Percentiles rank a stretch among this genome's conserved stretches.
Conservation (phyloP, 768 basidiomycete species). For the Trametes cinnabarina region DNA sequence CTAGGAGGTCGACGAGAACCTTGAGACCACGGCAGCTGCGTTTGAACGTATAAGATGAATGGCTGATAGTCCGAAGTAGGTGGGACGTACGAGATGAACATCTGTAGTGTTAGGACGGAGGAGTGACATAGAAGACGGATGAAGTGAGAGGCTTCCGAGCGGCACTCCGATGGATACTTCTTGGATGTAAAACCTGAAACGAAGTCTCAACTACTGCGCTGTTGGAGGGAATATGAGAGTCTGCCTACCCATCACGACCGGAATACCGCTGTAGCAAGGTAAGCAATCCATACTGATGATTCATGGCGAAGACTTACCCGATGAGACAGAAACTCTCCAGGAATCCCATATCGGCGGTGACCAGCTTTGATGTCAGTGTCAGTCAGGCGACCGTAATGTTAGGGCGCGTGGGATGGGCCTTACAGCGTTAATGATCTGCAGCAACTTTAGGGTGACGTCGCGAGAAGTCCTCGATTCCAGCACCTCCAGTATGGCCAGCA, state of each 20-base stretch:
- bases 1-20: constrained; percentile 91
- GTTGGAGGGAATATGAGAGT: background rate
- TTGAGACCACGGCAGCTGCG: constrained; percentile 89
- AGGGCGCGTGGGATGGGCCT: too few relatives aligned
- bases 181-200: constrained; percentile 87
- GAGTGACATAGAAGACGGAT: constrained; percentile 90
- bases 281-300: background rate
- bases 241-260: constrained; percentile 86
- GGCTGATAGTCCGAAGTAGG: background rate
- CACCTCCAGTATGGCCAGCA: constrained; percentile 92
- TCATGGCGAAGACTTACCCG: constrained; percentile 47
- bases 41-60: background rate
- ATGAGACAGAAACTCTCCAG: constrained; percentile 95
- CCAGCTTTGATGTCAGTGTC: too few relatives aligned
- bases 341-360: constrained; percentile 71
- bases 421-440: constrained; percentile 90
- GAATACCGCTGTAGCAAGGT: constrained; percentile 66
- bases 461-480: constrained; percentile 83
- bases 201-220: background rate
- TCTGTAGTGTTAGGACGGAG: constrained; percentile 91
- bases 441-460: constrained; percentile 79
- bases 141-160: constrained; percentile 93
- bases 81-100: constrained; percentile 90
- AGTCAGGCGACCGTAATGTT: too few relatives aligned
- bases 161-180: constrained; percentile 88